phyloP scores from a whole-genome alignment of 768 basidiomycete species.

The Trametes elegans region DNA sequence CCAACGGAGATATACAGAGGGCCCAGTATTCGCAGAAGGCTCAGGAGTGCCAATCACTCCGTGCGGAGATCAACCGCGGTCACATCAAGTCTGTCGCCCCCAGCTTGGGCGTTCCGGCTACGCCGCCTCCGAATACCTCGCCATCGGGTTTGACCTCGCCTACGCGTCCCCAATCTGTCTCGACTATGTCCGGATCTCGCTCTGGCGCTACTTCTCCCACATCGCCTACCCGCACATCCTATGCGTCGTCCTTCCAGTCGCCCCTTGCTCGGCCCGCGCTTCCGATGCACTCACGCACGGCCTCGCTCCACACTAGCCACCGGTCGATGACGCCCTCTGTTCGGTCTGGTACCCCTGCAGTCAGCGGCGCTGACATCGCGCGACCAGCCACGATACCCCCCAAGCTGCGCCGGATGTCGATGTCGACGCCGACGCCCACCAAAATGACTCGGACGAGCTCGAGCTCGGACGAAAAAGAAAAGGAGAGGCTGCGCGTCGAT shows the following conservation, averaged over 20 bases:
- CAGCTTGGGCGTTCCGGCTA: slow-evolving; percentile 28
- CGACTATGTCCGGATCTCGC: slow-evolving; percentile 24
- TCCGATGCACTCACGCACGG: slow-evolving; percentile 49
- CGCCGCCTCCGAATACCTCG: slow-evolving; percentile 26
- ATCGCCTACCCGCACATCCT: slow-evolving; percentile 29
- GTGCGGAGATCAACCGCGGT: slow-evolving; percentile 60
- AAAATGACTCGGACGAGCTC: slow-evolving; percentile 49
- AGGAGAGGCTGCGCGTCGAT: slow-evolving; percentile 34
- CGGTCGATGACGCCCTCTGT: slow-evolving; percentile 46
- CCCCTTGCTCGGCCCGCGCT: slow-evolving; percentile 52
- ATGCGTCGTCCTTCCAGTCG: slow-evolving; percentile 45
- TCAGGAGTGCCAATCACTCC: slow-evolving; percentile 68
- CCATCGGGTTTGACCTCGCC: slow-evolving; percentile 22
- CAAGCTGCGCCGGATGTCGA: slow-evolving; percentile 50
- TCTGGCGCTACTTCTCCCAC: slow-evolving; percentile 30
- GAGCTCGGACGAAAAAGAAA: slow-evolving; percentile 55
- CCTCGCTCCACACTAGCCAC: slow-evolving; percentile 46
- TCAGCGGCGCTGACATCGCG: slow-evolving; percentile 32
- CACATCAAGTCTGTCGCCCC: slow-evolving; percentile 46
- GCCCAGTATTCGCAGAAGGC: slow-evolving; percentile 62
- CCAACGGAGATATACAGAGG: slow-evolving; percentile 41
- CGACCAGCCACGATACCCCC: slow-evolving; percentile 27
- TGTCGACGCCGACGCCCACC: slow-evolving; percentile 46
- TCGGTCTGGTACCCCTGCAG: slow-evolving; percentile 41
- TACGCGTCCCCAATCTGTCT: slow-evolving; percentile 25